These are phyloP conservation scores for Coemansia erecta DNA, from an alignment of 192 early-diverging fungal genomes.

Conservation along the genomic window DNA sequence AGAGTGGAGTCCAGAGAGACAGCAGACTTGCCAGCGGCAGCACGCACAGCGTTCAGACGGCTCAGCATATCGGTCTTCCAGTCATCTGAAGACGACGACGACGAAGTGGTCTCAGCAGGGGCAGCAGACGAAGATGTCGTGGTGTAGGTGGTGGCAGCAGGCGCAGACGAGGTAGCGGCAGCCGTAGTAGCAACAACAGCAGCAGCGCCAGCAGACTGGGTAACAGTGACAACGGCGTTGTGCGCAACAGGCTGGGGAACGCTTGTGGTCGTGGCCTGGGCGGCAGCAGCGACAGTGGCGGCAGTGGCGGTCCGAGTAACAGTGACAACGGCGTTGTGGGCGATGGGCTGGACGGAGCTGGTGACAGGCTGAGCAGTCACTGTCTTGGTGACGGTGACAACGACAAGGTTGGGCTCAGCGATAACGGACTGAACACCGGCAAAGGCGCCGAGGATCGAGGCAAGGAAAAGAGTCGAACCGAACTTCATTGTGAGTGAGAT, in stretches of 20 bases:
- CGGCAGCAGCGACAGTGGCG: not conserved
- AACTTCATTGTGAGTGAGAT: conserved; percentile 28
- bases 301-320: conserved; percentile 18
- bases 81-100: conserved; percentile 4
- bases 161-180: not conserved
- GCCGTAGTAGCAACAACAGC: conserved; percentile 4
- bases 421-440: conserved; percentile 27
- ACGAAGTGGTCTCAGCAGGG: not conserved
- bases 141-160: not conserved
- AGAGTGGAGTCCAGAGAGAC: conserved; percentile 16
- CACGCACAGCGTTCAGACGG: conserved; percentile 39
- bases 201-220: conserved; percentile 1
- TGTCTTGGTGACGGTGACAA: too few relatives aligned
- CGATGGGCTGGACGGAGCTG: too few relatives aligned
- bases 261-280: conserved; percentile 1
- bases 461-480: conserved; percentile 24
- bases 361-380: too few relatives aligned
- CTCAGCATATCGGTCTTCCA: conserved; percentile 39
- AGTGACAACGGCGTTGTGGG: conserved; percentile 14
- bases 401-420: not conserved
- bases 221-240: not conserved
- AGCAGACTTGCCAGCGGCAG: conserved; percentile 15
- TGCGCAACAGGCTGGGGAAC: not conserved
- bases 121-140: conserved; percentile 8
- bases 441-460: conserved; percentile 28